A percentile compares a stretch with the other conserved stretches of the same genome.
Evolutionary conservation across 2,329 filamentous ascomycete species (phyloP).

Genomic region (Mycosphaerelloides madeirae): DNA sequence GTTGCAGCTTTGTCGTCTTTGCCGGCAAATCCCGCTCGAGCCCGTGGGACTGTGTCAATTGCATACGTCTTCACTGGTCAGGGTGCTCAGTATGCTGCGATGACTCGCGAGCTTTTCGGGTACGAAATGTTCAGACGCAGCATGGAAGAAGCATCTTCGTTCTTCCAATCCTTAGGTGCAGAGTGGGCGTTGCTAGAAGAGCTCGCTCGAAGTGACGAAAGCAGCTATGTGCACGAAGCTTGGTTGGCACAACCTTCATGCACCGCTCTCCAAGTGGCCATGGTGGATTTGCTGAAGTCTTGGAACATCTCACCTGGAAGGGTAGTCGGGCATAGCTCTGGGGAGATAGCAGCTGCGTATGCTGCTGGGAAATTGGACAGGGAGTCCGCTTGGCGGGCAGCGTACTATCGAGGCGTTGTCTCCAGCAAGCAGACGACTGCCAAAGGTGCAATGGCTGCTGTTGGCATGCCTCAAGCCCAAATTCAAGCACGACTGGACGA

Average conservation of each 20-base stretch:
- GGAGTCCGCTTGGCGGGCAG: slow-evolving; percentile 10
- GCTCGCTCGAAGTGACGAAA: slow-evolving; percentile 8
- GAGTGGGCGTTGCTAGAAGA: slow-evolving; percentile 12
- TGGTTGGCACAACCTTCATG: slow-evolving; percentile 50
- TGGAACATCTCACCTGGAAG: slow-evolving; percentile 18
- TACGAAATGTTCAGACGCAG: slow-evolving; percentile 5
- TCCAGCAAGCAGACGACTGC: not conserved
- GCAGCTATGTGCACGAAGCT: slow-evolving; percentile 17
- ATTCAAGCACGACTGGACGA: slow-evolving; percentile 7
- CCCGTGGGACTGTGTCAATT: not conserved
- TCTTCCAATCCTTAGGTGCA: not conserved
- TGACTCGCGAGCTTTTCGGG: slow-evolving; percentile 19
- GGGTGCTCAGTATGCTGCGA: slow-evolving; percentile 12
- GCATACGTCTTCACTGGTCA: slow-evolving; percentile 16
- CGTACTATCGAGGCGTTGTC: slow-evolving; percentile 17
- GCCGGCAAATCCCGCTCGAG: not conserved
- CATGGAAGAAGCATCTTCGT: not conserved
- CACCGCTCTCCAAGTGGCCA: slow-evolving; percentile 51
- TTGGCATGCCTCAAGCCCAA: slow-evolving; percentile 25
- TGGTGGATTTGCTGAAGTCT: slow-evolving; percentile 39
- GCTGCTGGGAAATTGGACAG: slow-evolving; percentile 21
- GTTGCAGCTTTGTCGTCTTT: not conserved
- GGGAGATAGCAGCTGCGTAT: slow-evolving; percentile 34
- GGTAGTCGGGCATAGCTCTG: slow-evolving; percentile 31
- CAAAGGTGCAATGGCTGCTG: slow-evolving; percentile 33